Percentiles rank a stretch among this genome's conserved stretches.
These are phyloP conservation scores for Diplosphaera chodatii DNA, from an alignment of 139 green algal species.

Conservation along the genomic window DNA sequence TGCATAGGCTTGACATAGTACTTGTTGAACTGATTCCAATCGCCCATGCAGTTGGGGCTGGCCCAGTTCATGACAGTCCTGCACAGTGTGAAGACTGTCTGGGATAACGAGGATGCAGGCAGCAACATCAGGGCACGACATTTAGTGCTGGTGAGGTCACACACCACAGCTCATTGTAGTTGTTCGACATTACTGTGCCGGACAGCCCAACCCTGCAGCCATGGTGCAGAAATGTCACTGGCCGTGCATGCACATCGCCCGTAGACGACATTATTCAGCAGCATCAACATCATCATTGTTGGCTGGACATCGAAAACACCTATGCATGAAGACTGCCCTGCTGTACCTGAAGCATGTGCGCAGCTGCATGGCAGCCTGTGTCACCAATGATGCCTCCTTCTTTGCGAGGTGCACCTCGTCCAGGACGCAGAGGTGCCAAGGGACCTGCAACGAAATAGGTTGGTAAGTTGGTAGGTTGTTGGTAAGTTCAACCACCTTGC, in stretches of 20 bases:
- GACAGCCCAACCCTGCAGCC: constrained; percentile 5
- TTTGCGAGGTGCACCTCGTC: constrained; percentile 67
- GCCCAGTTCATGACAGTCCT: constrained; percentile 33
- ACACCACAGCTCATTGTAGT: constrained; percentile 49
- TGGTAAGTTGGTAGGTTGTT: no score
- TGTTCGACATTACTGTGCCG: constrained; percentile 59
- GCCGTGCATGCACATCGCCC: not conserved
- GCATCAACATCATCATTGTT: no score
- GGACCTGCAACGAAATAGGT: not conserved
- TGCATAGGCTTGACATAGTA: constrained; percentile 32
- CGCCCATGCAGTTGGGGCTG: constrained; percentile 25
- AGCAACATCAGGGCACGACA: no score
- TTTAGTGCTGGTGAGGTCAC: no score
- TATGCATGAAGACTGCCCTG: no score
- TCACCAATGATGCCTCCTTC: constrained; percentile 27
- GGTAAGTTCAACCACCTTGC: no score
- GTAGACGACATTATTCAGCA: no score
- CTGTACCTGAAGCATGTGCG: constrained; percentile 13
- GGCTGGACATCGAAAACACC: no score
- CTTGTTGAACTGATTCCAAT: constrained; percentile 25
- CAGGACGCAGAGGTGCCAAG: constrained; percentile 40
- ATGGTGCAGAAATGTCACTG: no score
- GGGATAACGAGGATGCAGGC: no score
- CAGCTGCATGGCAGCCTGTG: constrained; percentile 18
- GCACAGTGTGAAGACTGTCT: no score